Evolutionary conservation across 1,139 yeast genomes (phyloP).

Genomic region (Sugiyamaella japonica): DNA sequence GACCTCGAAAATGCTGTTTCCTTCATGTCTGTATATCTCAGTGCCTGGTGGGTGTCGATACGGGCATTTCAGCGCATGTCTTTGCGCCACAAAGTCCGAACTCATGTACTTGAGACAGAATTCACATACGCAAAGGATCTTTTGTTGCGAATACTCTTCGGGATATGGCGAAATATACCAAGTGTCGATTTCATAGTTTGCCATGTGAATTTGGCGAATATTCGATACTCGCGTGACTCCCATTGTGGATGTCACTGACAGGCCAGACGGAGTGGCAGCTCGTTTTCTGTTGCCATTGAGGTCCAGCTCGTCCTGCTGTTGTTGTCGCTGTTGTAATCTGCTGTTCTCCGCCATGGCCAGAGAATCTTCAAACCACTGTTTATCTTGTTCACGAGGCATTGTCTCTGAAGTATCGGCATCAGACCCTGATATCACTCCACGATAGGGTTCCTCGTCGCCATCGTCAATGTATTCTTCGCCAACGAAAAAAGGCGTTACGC

Average conservation of each 20-base stretch:
- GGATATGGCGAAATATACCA: slow-evolving; percentile 97
- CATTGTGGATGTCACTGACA: slow-evolving; percentile 1
- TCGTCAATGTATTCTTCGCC: slow-evolving; percentile 32
- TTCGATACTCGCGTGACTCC: slow-evolving; percentile 35
- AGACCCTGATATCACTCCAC: slow-evolving; percentile 60
- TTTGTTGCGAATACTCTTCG: slow-evolving; percentile 69
- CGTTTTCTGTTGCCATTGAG: slow-evolving; percentile 22
- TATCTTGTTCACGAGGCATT: slow-evolving; percentile 55
- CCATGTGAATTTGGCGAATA: slow-evolving; percentile 60
- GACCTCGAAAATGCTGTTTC: slow-evolving; percentile 77
- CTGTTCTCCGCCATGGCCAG: slow-evolving; percentile 20
- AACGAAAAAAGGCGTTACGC: slow-evolving; percentile 10
- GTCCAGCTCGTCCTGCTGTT: slow-evolving; percentile 16
- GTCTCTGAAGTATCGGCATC: slow-evolving; percentile 64
- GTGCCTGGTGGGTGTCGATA: slow-evolving; percentile 81
- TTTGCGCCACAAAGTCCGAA: slow-evolving; percentile 61
- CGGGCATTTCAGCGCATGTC: slow-evolving; percentile 75
- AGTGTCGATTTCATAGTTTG: slow-evolving; percentile 73
- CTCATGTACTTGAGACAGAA: slow-evolving; percentile 80
- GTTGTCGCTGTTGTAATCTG: slow-evolving; percentile 15
- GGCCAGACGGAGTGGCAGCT: slow-evolving; percentile 3
- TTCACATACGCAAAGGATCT: slow-evolving; percentile 74
- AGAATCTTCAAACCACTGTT: slow-evolving; percentile 49
- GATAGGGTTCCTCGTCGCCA: slow-evolving; percentile 50
- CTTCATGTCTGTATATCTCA: slow-evolving; percentile 74